Evolutionary conservation across 805 yeast genomes (phyloP).

Genomic region (Diddensiella transvaalensis): DNA sequence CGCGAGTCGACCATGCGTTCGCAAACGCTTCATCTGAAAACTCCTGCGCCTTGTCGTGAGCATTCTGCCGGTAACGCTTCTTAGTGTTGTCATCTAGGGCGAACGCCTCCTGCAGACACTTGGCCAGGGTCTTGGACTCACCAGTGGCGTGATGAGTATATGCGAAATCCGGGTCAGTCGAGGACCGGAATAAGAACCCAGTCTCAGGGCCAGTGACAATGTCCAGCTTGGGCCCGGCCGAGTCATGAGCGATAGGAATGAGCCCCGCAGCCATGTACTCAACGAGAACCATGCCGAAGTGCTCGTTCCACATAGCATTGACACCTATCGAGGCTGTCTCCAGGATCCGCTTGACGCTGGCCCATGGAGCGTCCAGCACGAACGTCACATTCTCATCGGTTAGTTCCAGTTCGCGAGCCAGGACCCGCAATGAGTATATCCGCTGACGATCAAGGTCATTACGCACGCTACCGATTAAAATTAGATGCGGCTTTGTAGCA

Average conservation of each 20-base stretch:
- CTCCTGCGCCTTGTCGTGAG: slow-evolving; percentile 38
- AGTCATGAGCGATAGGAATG: slow-evolving; percentile 86
- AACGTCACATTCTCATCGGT: slow-evolving; percentile 46
- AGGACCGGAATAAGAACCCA: slow-evolving; percentile 77
- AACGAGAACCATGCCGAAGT: slow-evolving; percentile 95
- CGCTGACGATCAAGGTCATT: slow-evolving; percentile 58
- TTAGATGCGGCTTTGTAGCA: slow-evolving; percentile 48
- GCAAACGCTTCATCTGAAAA: slow-evolving; percentile 63
- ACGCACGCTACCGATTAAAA: slow-evolving; percentile 83
- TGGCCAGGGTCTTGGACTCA: slow-evolving; percentile 37
- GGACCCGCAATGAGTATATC: slow-evolving; percentile 46
- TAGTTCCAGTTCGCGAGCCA: slow-evolving; percentile 44
- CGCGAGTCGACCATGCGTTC: slow-evolving; percentile 44
- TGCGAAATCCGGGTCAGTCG: slow-evolving; percentile 64
- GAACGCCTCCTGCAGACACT: slow-evolving; percentile 45
- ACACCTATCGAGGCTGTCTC: slow-evolving; percentile 65
- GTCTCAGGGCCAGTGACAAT: slow-evolving; percentile 58
- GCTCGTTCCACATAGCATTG: slow-evolving; percentile 99
- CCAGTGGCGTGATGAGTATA: slow-evolving; percentile 36
- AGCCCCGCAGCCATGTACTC: slow-evolving; percentile 85
- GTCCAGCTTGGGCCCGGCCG: slow-evolving; percentile 92
- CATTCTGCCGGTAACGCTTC: slow-evolving; percentile 44
- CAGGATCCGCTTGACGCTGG: slow-evolving; percentile 53
- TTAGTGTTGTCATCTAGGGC: slow-evolving; percentile 39
- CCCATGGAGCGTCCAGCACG: slow-evolving; percentile 71